Evolutionary conservation across 495 filamentous ascomycete species (phyloP), one percentile per base, ranked within the genome.

Genomic region (Lasiosphaeriaceae sp.): DNA sequence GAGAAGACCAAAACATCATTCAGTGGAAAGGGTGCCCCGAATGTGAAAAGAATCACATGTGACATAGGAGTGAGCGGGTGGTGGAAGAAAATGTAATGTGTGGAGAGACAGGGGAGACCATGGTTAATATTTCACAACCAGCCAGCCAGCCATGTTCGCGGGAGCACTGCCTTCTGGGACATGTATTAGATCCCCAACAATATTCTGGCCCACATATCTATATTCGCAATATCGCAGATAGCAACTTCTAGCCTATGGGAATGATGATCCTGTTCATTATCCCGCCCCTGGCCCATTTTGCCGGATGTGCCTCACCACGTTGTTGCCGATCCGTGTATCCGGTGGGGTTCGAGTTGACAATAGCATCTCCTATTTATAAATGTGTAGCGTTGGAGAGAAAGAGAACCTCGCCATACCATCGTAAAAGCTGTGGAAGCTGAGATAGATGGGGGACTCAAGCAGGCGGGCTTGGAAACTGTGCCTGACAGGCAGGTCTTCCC

Each of bases 141-240:
- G n/a, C n/a, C n/a, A n/a, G n/a, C n/a, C n/a, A n/a, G n/a, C n/a
- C n/a, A n/a, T n/a, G n/a, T n/a, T n/a, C n/a, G n/a, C n/a, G n/a
- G n/a, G n/a, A n/a, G n/a, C n/a, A 16, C 26, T 51, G 23, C 8
- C 16, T 17, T 20, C 12, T 11, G 5, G n/a, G 39, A 17, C 39
- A 43, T 14, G 5, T 43, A 43, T 14, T 7, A 4, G 39, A 51
- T 43, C 16, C 37, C 26, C 17, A 47, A 48, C 45, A n/a, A 21
- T 47, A 3, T 5, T 44, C 23, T 37, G 23, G 24, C 46, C 46
- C 41, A 14, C 14, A 14, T 37, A 56, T 0, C 26, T 47, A 55
- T 46, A 54, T 54, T 54, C 45, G 53, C 53, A 47, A 55, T 55
- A 55, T 55, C 45, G 24, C 45, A 22, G 29, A 23, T 55, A 12